These are phyloP conservation scores for Pezicula radicicola DNA, from an alignment of 2,329 filamentous ascomycete species.

Conservation along the genomic window DNA sequence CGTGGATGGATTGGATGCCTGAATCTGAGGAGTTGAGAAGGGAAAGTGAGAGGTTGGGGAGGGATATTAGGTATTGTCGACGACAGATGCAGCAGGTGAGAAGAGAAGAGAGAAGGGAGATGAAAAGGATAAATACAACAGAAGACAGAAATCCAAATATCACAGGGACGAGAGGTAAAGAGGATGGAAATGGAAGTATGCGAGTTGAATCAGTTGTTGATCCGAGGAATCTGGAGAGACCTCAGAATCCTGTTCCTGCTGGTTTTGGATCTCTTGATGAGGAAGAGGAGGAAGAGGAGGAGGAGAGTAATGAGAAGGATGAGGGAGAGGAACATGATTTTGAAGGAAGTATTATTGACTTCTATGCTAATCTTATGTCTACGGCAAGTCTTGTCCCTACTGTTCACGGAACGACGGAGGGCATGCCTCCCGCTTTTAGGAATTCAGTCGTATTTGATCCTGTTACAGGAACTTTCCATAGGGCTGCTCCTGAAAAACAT, in stretches of 20 bases:
- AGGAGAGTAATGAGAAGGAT: slow-evolving; percentile 3
- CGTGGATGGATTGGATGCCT: slow-evolving; percentile 14
- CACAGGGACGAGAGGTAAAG: not conserved
- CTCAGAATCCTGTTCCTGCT: too few species aligned
- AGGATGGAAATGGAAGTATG: too few species aligned
- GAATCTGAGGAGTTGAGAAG: not conserved
- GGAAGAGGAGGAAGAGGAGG: not conserved
- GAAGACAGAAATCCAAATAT: not conserved
- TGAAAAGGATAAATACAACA: not conserved
- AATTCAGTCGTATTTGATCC: not conserved
- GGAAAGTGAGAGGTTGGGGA: slow-evolving; percentile 8
- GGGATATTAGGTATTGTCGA: slow-evolving; percentile 10
- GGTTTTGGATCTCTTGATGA: too few species aligned
- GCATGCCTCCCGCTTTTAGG: slow-evolving; percentile 5
- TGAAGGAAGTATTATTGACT: slow-evolving; percentile 17
- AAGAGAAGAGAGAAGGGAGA: slow-evolving; percentile 4
- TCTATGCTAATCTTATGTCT: slow-evolving; percentile 11
- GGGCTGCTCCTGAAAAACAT: not conserved
- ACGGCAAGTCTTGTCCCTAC: not conserved
- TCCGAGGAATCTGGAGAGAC: too few species aligned
- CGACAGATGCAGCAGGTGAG: slow-evolving; percentile 12
- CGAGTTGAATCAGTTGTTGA: too few species aligned
- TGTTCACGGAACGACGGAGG: not conserved
- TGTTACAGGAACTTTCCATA: not conserved
- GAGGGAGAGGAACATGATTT: slow-evolving; percentile 8